Percentiles rank a stretch among this genome's conserved stretches.
Conservation (phyloP, 1,284 basidiomycete species). For the Papiliotrema laurentii region DNA sequence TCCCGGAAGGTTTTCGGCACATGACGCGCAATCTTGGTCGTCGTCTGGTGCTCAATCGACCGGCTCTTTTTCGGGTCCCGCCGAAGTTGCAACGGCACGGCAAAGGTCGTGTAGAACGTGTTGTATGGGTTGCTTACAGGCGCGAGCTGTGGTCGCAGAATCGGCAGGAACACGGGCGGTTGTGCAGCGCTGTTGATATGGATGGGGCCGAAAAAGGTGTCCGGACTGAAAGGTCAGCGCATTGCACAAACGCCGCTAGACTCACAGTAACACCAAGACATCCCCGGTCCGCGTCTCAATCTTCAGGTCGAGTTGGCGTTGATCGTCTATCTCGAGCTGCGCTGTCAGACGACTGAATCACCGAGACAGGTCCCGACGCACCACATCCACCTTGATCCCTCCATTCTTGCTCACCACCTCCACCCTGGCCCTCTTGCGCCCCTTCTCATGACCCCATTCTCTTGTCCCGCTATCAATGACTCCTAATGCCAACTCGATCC, state of each 20-base stretch:
- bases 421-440: constrained; percentile 33
- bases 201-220: constrained; percentile 32
- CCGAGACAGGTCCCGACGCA: constrained; percentile 14
- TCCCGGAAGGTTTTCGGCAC: constrained; percentile 25
- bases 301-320: constrained; percentile 28
- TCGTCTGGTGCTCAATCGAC: constrained; percentile 15
- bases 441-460: constrained; percentile 24
- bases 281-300: constrained; percentile 37
- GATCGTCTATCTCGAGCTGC: constrained; percentile 31
- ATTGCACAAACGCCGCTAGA: background rate
- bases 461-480: constrained; percentile 27
- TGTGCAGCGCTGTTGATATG: constrained; percentile 20
- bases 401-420: constrained; percentile 28
- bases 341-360: constrained; percentile 6
- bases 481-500: constrained; percentile 27
- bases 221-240: constrained; percentile 17
- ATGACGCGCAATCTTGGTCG: constrained; percentile 18
- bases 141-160: constrained; percentile 19
- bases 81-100: constrained; percentile 18
- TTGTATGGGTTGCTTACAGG: constrained; percentile 28
- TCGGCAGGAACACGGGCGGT: constrained; percentile 19
- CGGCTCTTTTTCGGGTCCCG: constrained; percentile 1
- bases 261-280: constrained; percentile 36
- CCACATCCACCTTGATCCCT: constrained; percentile 36
- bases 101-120: constrained; percentile 27